Percentiles rank a stretch among this genome's conserved stretches.
Evolutionary conservation across 305 asterid species (phyloP).

Genomic region (Fraxinus baroniana): DNA sequence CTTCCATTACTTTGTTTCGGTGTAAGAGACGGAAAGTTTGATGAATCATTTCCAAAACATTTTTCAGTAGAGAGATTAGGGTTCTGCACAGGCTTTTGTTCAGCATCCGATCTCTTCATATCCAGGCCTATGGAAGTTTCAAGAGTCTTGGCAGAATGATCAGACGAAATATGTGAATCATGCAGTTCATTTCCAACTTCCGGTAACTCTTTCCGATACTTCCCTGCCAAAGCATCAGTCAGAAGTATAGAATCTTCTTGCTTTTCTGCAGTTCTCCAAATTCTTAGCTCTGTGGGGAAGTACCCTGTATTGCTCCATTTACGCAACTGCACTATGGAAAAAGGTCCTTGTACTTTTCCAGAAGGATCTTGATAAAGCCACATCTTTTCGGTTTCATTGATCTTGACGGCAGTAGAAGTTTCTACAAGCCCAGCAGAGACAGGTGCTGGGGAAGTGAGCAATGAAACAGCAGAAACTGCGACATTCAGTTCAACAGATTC

Average conservation of each 20-base stretch:
- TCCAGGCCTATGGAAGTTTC: constrained; percentile 34
- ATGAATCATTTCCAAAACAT: constrained; percentile 44
- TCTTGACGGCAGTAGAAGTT: constrained; percentile 38
- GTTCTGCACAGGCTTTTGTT: constrained; percentile 36
- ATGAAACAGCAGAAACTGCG: constrained; percentile 40
- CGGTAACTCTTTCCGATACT: constrained; percentile 48
- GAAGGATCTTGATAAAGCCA: constrained; percentile 96
- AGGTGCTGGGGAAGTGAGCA: constrained; percentile 44
- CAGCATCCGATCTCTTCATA: constrained; percentile 38
- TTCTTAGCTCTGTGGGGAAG: constrained; percentile 73
- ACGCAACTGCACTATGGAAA: constrained; percentile 83
- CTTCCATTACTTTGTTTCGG: constrained; percentile 50
- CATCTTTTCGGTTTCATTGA: constrained; percentile 82
- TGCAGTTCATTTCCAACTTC: constrained; percentile 34
- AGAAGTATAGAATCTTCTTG: constrained; percentile 63
- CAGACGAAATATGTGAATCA: constrained; percentile 27
- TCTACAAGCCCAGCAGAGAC: constrained; percentile 41
- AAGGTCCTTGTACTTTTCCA: constrained; percentile 96
- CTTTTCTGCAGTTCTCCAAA: constrained; percentile 67
- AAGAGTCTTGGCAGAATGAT: constrained; percentile 33
- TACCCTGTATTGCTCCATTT: constrained; percentile 96
- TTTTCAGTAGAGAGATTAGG: constrained; percentile 43
- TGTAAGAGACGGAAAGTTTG: constrained; percentile 76
- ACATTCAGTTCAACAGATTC: constrained; percentile 48
- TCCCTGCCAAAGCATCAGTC: constrained; percentile 80